phyloP scores from a whole-genome alignment of 1,139 yeast genomes.

The Scheffersomyces stambukii region DNA sequence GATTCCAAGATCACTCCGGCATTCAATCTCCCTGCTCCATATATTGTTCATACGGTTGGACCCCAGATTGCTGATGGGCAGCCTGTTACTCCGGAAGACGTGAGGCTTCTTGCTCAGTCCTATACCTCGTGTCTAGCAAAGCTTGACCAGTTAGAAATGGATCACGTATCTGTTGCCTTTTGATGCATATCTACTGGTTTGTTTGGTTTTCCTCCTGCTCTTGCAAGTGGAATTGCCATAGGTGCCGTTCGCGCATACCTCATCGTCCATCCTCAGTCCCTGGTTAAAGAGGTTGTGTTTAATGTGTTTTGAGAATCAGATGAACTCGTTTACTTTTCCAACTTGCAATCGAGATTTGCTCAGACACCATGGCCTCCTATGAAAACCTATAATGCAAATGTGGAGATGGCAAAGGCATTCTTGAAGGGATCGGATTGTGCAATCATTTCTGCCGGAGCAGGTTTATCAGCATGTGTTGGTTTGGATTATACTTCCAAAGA shows the following conservation, averaged over 20 bases:
- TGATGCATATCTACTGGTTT: conserved; percentile 9
- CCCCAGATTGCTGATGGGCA: conserved; percentile 3
- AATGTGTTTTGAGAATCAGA: conserved; percentile 7
- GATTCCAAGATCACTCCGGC: conserved; percentile 6
- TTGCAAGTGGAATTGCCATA: conserved; percentile 6
- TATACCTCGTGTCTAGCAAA: conserved; percentile 4
- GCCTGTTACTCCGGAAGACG: neutral
- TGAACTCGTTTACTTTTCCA: conserved; percentile 2
- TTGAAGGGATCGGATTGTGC: conserved; percentile 4
- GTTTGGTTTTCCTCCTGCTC: conserved; percentile 6
- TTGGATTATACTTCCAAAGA: conserved; percentile 6
- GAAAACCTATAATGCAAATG: neutral
- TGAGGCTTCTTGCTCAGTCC: conserved; percentile 3
- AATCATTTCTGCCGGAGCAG: conserved; percentile 8
- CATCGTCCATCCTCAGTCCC: conserved; percentile 1
- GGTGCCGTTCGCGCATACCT: conserved; percentile 4
- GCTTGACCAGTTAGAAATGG: conserved; percentile 2
- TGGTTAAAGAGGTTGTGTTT: conserved; percentile 6
- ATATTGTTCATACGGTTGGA: conserved; percentile 8
- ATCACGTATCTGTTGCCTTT: conserved; percentile 6
- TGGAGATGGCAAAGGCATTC: conserved; percentile 2
- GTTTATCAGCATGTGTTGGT: conserved; percentile 8
- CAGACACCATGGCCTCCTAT: neutral
- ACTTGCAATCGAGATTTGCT: neutral
- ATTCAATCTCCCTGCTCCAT: conserved; percentile 5